Evolutionary conservation across 768 basidiomycete species (phyloP), one percentile per base, ranked within the genome.

Genomic region (Lactifluus hygrophoroides): DNA sequence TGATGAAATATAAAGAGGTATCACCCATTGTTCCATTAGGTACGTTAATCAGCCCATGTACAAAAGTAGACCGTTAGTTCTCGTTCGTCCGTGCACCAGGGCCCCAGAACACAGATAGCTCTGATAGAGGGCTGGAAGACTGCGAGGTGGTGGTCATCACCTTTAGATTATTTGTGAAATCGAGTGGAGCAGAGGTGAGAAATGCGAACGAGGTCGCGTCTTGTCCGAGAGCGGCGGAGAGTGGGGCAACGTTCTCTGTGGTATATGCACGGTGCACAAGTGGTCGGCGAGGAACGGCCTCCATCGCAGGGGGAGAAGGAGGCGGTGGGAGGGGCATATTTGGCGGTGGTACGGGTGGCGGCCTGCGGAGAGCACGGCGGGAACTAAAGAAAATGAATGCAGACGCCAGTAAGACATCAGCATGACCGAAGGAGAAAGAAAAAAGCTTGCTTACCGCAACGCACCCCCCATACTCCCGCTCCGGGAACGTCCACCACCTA

Each of bases 321-420:
- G 40, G 59, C 1, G 56, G 42, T 13, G 63, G 60, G 5, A 62
- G 57, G 6, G 63, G 63, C 11, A 21, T 21, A 10, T 46, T 63
- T n/a, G 63, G 63, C 10, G 61, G 61, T 16, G 63, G 60, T 23
- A 58, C 51, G 5, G 63, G 28, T 28, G 63, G 55, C 10, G 61
- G 57, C 42, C 59, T 64, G 42, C 61, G 61, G 46, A 59, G 51
- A 19, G 57, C 49, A n/a, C 57, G 63, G 16, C 61, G 63, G 14
- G 61, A 34, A 32, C 63, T 64, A 17, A 30, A 27, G 40, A 47
- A 6, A 1, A 8, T 32, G 25, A 45, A 9, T 13, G 34, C 6
- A 51, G 25, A 21, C 16, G 1, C 5, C 16, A 9, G 2, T 19
- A 17, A 19, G 37, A 4, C 37, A 11, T 40, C 27, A 28, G 25